These are phyloP conservation scores for Nothopassalora personata DNA, from an alignment of 2,329 filamentous ascomycete genomes.

Conservation along the genomic window DNA sequence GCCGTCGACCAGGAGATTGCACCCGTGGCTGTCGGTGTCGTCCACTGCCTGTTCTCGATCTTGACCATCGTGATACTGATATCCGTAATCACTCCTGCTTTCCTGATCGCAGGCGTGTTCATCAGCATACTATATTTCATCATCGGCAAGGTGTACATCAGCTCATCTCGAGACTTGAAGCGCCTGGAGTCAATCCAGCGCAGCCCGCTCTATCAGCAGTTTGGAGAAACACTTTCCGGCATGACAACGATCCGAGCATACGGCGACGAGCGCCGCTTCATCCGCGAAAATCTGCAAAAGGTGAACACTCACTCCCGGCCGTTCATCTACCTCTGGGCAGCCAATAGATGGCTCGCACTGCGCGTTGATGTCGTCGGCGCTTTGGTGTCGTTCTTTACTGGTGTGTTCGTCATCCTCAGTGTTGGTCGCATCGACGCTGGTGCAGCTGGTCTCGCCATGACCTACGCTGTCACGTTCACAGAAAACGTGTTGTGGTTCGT, in stretches of 20 bases:
- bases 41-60: conserved; percentile 63
- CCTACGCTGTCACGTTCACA: conserved; percentile 93
- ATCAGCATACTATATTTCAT: conserved; percentile 78
- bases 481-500: conserved; percentile 97
- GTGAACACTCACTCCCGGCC: conserved; percentile 90
- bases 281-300: conserved; percentile 79
- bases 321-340: conserved; percentile 94
- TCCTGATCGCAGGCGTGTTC: conserved; percentile 79
- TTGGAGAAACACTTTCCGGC: conserved; percentile 88
- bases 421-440: conserved; percentile 81
- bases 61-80: conserved; percentile 85
- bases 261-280: conserved; percentile 87
- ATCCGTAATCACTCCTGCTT: conserved; percentile 80
- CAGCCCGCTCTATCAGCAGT: conserved; percentile 95
- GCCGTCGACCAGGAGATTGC: conserved; percentile 94
- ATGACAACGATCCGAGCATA: conserved; percentile 97
- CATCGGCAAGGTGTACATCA: conserved; percentile 82
- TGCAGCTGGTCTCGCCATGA: conserved; percentile 86
- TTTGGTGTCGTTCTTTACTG: conserved; percentile 87
- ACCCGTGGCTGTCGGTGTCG: conserved; percentile 74
- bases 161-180: conserved; percentile 91
- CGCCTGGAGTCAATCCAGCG: conserved; percentile 88
- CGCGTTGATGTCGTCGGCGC: conserved; percentile 87
- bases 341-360: conserved; percentile 94
- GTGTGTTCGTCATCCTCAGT: conserved; percentile 80